phyloP scores from a whole-genome alignment of 1,139 yeast species.

The Candida anutae region DNA sequence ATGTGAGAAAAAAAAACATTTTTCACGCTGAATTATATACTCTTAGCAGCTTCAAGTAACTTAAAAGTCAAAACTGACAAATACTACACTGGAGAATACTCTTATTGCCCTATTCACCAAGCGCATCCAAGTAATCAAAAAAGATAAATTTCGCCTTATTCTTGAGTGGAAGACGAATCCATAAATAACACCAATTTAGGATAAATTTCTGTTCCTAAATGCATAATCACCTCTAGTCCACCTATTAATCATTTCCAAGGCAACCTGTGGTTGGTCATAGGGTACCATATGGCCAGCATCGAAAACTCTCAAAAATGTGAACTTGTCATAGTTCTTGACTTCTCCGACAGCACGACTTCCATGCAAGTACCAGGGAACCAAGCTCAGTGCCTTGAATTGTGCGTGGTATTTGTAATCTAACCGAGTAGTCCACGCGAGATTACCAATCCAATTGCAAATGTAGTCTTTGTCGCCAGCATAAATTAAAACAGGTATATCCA shows the following conservation, averaged over 20 bases:
- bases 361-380: constrained; percentile 34
- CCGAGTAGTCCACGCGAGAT: constrained; percentile 27
- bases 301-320: constrained; percentile 55
- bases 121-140: too few relatives aligned
- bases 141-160: too few relatives aligned
- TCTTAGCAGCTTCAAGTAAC: too few relatives aligned
- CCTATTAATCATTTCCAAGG: constrained; percentile 70
- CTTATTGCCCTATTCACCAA: too few relatives aligned
- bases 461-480: constrained; percentile 36
- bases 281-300: constrained; percentile 80
- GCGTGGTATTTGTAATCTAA: constrained; percentile 22
- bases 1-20: too few relatives aligned
- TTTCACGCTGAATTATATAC: too few relatives aligned
- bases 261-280: constrained; percentile 66
- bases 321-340: constrained; percentile 44
- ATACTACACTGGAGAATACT: too few relatives aligned
- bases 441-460: constrained; percentile 35
- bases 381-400: constrained; percentile 16
- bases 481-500: constrained; percentile 31
- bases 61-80: too few relatives aligned
- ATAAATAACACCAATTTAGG: too few relatives aligned
- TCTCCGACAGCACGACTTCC: constrained; percentile 49
- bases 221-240: constrained; percentile 57
- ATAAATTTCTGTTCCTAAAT: too few relatives aligned
- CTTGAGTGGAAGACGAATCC: too few relatives aligned